These are phyloP conservation scores for Umbelopsis vinacea DNA, from an alignment of 192 early-diverging fungal species.

Conservation along the genomic window DNA sequence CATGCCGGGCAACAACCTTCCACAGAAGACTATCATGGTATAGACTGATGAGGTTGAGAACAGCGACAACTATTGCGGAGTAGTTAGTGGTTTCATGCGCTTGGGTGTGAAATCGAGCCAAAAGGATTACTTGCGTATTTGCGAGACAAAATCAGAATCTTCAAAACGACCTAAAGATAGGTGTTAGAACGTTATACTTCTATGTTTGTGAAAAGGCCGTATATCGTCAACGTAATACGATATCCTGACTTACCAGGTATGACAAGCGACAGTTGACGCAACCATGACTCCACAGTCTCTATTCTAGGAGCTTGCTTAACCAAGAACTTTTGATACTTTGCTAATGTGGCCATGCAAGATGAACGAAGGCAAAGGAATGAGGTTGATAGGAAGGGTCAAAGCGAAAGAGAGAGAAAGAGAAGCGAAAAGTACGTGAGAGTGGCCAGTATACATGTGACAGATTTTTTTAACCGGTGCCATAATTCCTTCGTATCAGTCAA, in stretches of 20 bases:
- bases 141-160: conserved; percentile 29
- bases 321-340: conserved; percentile 15
- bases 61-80: conserved; percentile 22
- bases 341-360: conserved; percentile 1
- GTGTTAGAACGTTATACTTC: not conserved
- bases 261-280: conserved; percentile 26
- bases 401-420: not conserved
- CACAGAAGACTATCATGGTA: conserved; percentile 27
- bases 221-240: not conserved
- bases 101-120: not conserved
- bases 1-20: not conserved
- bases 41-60: conserved; percentile 23
- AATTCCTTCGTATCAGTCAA: not conserved
- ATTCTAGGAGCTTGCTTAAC: conserved; percentile 19
- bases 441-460: not conserved
- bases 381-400: not conserved
- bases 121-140: conserved; percentile 22
- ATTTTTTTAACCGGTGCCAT: not conserved
- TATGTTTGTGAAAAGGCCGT: not conserved
- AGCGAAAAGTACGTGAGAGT: no score
- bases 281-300: conserved; percentile 27
- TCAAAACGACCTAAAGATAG: conserved; percentile 26
- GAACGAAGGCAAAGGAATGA: not conserved
- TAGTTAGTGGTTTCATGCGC: not conserved
- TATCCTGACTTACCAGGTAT: conserved; percentile 23